These are phyloP conservation scores for Haematococcus lacustris DNA, from an alignment of 139 green algal genomes.

Conservation along the genomic window DNA sequence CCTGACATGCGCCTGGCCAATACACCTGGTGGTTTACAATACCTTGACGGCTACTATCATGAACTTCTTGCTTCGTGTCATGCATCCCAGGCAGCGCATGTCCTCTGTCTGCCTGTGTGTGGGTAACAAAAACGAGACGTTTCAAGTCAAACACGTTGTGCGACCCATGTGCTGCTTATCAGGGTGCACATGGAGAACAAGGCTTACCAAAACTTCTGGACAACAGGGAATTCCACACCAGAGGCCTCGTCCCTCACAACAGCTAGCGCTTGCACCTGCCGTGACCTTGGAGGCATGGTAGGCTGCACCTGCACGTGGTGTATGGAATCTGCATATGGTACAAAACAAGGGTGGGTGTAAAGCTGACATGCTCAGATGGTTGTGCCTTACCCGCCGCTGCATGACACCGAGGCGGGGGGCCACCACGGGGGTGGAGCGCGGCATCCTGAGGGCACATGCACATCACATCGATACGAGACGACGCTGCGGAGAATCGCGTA, in stretches of 20 bases:
- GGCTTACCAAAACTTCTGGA: conserved; percentile 34
- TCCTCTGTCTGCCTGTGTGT: conserved; percentile 33
- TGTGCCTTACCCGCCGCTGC: too few species aligned
- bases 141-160: background rate
- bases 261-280: too few species aligned
- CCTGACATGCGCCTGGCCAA: background rate
- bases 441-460: background rate
- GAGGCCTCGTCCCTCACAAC: background rate
- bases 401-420: background rate
- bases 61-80: conserved; percentile 65
- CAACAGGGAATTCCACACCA: conserved; percentile 17
- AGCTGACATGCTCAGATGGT: too few species aligned
- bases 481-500: too few species aligned
- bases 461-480: background rate
- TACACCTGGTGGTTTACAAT: background rate
- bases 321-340: too few species aligned
- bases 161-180: background rate
- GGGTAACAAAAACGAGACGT: background rate
- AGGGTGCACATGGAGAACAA: background rate
- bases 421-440: background rate
- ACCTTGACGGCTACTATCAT: conserved; percentile 68
- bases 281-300: too few species aligned
- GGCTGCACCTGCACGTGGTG: too few species aligned
- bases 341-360: too few species aligned
- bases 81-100: conserved; percentile 58